phyloP scores from a whole-genome alignment of 1,284 basidiomycete genomes.

The Ustilago shanxiensis region DNA sequence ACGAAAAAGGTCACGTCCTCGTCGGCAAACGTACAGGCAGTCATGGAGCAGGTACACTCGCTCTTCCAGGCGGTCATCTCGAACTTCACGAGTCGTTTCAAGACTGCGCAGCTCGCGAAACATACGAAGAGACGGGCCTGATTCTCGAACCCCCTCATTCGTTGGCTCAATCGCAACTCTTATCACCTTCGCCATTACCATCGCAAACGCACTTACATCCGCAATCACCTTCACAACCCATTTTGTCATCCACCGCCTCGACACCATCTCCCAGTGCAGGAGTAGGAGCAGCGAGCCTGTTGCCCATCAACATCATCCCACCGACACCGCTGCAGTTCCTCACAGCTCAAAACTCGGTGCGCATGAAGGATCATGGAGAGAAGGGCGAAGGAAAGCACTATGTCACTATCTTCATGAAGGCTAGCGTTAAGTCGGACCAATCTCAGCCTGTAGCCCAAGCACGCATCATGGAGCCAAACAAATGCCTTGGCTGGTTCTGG shows the following conservation, averaged over 20 bases:
- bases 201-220: slow-evolving; percentile 15
- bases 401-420: slow-evolving; percentile 67
- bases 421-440: slow-evolving; percentile 27
- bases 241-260: slow-evolving; percentile 15
- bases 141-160: slow-evolving; percentile 31
- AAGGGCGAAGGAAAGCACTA: slow-evolving; percentile 60
- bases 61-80: slow-evolving; percentile 69
- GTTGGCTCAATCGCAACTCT: slow-evolving; percentile 8
- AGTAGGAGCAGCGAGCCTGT: not conserved
- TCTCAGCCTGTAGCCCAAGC: slow-evolving; percentile 13
- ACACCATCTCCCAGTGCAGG: slow-evolving; percentile 16
- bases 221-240: slow-evolving; percentile 19
- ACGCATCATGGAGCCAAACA: slow-evolving; percentile 62
- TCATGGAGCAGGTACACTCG: slow-evolving; percentile 62
- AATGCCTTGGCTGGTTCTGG: slow-evolving; percentile 68
- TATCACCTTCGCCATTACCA: slow-evolving; percentile 10
- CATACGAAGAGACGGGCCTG: slow-evolving; percentile 53
- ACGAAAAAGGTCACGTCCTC: slow-evolving; percentile 54
- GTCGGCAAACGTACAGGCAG: slow-evolving; percentile 64
- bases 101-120: slow-evolving; percentile 60
- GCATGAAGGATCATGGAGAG: slow-evolving; percentile 45
- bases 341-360: slow-evolving; percentile 52
- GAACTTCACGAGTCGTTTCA: slow-evolving; percentile 65
- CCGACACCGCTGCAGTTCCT: slow-evolving; percentile 45
- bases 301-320: not conserved